phyloP scores from a whole-genome alignment of 352 stramenopile genomes.

The Phytopythium aichiense region DNA sequence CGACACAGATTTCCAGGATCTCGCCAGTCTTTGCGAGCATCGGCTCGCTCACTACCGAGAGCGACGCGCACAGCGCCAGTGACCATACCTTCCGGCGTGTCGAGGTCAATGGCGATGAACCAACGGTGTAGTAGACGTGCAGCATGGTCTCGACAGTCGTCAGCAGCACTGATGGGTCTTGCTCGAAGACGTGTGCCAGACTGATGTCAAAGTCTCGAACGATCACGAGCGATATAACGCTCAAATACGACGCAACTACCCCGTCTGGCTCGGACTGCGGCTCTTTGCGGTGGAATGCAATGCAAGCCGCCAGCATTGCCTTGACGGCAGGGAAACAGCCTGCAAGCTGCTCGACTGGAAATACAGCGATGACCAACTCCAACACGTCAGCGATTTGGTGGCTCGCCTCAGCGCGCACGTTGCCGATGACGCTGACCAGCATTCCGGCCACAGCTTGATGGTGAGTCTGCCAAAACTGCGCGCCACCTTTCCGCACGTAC shows the following conservation, averaged over 20 bases:
- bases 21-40: slow-evolving; percentile 59
- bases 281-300: slow-evolving; percentile 35
- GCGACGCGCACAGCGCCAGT: slow-evolving; percentile 37
- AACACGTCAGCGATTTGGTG: slow-evolving; percentile 46
- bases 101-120: slow-evolving; percentile 51
- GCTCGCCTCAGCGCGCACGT: slow-evolving; percentile 65
- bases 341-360: slow-evolving; percentile 38
- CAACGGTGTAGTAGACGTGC: slow-evolving; percentile 66
- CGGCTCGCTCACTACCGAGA: slow-evolving; percentile 32
- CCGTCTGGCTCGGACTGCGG: slow-evolving; percentile 43
- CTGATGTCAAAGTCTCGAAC: slow-evolving; percentile 42
- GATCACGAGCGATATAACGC: slow-evolving; percentile 48
- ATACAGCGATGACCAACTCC: slow-evolving; percentile 34
- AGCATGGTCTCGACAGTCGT: slow-evolving; percentile 59
- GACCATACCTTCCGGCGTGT: slow-evolving; percentile 66
- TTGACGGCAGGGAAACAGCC: slow-evolving; percentile 28
- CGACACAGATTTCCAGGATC: slow-evolving; percentile 55
- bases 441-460: slow-evolving; percentile 33
- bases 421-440: slow-evolving; percentile 48
- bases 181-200: slow-evolving; percentile 37
- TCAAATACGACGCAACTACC: slow-evolving; percentile 61
- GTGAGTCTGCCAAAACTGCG: slow-evolving; percentile 70
- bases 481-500: slow-evolving; percentile 55
- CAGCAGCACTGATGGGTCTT: slow-evolving; percentile 30
- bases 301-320: slow-evolving; percentile 42